Percentiles rank a stretch among this genome's conserved stretches.
phyloP scores from a whole-genome alignment of 768 basidiomycete species.

The Grammothele lineata region DNA sequence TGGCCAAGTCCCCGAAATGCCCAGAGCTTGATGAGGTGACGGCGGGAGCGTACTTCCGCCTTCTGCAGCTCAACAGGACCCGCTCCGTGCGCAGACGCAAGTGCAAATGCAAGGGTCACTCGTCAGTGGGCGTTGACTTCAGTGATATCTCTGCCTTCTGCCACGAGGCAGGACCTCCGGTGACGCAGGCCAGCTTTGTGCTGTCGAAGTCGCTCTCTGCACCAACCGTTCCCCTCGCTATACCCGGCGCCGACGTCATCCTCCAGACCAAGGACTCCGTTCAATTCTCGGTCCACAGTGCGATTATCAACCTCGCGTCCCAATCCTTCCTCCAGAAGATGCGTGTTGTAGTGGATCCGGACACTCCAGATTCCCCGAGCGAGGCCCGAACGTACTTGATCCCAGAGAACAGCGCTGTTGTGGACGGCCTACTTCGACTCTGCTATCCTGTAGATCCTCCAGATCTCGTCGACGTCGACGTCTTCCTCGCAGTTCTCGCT shows the following conservation, averaged over 20 bases:
- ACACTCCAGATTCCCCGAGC: not conserved
- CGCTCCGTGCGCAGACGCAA: not conserved
- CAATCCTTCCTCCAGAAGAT: slow-evolving; percentile 1
- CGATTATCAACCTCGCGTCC: not conserved
- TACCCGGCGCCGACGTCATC: slow-evolving; percentile 4
- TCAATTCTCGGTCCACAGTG: not conserved
- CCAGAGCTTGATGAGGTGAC: slow-evolving; percentile 7
- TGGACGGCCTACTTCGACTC: slow-evolving; percentile 40
- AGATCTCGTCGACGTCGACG: slow-evolving; percentile 7
- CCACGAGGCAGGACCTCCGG: too few species aligned
- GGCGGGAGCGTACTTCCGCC: slow-evolving; percentile 10
- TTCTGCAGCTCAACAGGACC: slow-evolving; percentile 1
- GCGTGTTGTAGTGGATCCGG: not conserved
- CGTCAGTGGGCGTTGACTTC: not conserved
- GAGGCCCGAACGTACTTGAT: not conserved
- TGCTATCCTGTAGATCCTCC: slow-evolving; percentile 42
- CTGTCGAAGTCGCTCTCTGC: too few species aligned
- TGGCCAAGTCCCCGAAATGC: slow-evolving; percentile 29
- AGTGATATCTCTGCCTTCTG: not conserved
- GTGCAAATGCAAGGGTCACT: too few species aligned
- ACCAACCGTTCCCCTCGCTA: too few species aligned
- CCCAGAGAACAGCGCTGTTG: slow-evolving; percentile 36
- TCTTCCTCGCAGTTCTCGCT: not conserved
- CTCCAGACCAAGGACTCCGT: slow-evolving; percentile 9
- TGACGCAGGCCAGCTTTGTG: too few species aligned